A percentile compares a stretch with the other conserved stretches of the same genome.
phyloP scores from a whole-genome alignment of 169 alveolate species.

The Cryptosporidium xiaoi region DNA sequence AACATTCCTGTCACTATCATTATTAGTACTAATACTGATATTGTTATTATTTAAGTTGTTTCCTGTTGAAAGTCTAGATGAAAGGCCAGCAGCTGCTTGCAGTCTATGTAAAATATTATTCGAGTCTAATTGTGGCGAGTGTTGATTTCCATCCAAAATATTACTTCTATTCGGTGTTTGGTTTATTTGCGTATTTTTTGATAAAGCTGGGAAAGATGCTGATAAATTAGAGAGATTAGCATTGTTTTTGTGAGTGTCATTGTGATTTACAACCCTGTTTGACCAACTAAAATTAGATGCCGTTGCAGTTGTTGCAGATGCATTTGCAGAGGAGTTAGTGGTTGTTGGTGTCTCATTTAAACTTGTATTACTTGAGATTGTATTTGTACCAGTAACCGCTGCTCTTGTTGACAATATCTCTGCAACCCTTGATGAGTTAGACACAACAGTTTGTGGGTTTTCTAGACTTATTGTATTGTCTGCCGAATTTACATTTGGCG shows the following conservation, averaged over 20 bases:
- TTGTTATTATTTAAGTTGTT: background rate
- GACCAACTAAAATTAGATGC: conserved; percentile 64
- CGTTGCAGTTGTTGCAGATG: background rate
- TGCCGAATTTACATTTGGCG: background rate
- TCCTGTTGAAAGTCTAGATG: background rate
- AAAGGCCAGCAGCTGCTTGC: conserved; percentile 38
- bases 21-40: background rate
- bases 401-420: background rate
- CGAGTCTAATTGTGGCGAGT: background rate
- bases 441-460: background rate
- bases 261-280: conserved; percentile 7
- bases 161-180: conserved; percentile 2
- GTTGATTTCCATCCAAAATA: background rate
- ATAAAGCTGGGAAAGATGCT: conserved; percentile 51
- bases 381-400: background rate
- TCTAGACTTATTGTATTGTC: background rate
- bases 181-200: conserved; percentile 32
- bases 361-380: background rate
- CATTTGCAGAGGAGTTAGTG: background rate
- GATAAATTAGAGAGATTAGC: conserved; percentile 18
- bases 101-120: conserved; percentile 24
- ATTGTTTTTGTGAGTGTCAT: background rate
- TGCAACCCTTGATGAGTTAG: background rate
- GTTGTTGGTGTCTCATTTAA: background rate
- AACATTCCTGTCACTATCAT: background rate